Base-by-base conservation (phyloP, 192 early-diverging fungal genomes). In the Lobosporangium transversale region DNA sequence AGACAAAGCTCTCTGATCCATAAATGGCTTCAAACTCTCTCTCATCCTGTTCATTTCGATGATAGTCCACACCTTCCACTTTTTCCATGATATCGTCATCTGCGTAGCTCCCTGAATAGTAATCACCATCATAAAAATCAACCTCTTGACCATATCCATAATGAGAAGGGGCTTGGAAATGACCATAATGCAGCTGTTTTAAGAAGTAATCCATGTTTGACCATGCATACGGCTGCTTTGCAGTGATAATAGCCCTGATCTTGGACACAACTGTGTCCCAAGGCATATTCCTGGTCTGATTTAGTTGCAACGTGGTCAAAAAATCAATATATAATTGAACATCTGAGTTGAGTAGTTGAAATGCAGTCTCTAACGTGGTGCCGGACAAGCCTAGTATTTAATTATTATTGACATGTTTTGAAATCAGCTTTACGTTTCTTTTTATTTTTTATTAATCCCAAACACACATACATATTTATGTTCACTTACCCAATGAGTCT, bases 311-410 rank as follows among this genome's bases (percentile, higher is more conserved):
- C 4, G 75, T 79, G 17, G 66, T 60, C 56, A 82, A 52, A 12
- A 82, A 43, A 10, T 79, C 61, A 49, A 82, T 79, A 18, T 82
- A 82, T 18, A 82, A 62, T 44, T 75, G 71, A 8, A 62, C 59
- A 48, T 82, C 80, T 37, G 66, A 61, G 45, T 70, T 64, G 20
- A 82, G 36, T 21, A 82, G 24, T 4, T 62, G 36, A 4, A 47
- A 48, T 1, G 66, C 65, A 17, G 54, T 63, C 2, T 67, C 65
- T 27, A 79, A 64, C 0, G 70, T 70, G 21, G 50, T 56, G 23
- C 33, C 42, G 6, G 48, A 59, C 15, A 69, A 48, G 24, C 75
- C 62, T 64, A 53, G 29, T 10, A 33, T 33, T 35, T n/a, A n/a
- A n/a, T n/a, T n/a, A n/a, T n/a, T n/a, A n/a, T n/a, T n/a, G n/a